phyloP scores from a whole-genome alignment of 352 stramenopile genomes.

The Pythium rishiriense region DNA sequence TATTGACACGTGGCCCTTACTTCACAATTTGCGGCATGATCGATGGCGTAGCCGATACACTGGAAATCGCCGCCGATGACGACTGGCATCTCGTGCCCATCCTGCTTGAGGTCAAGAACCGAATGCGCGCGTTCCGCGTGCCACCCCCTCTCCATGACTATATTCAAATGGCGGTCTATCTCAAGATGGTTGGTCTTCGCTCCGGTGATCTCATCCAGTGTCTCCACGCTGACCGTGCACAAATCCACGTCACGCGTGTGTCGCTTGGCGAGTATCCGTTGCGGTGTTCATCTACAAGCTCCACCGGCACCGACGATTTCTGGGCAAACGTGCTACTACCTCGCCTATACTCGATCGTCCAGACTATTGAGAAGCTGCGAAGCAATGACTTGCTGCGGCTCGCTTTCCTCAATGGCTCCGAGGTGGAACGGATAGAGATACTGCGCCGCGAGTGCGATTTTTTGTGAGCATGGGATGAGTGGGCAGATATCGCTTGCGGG shows the following conservation, averaged over 20 bases:
- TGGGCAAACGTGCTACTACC: conserved; percentile 69
- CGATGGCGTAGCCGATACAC: conserved; percentile 64
- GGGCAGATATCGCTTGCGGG: background rate
- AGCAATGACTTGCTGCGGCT: conserved; percentile 51
- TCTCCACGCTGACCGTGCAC: conserved; percentile 42
- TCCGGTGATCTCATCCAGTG: conserved; percentile 76
- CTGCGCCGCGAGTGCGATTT: conserved; percentile 58
- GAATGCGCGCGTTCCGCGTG: conserved; percentile 55
- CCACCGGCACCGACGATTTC: conserved; percentile 30
- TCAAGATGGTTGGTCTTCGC: conserved; percentile 72
- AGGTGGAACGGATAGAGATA: conserved; percentile 43
- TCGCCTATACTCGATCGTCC: conserved; percentile 53
- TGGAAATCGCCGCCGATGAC: conserved; percentile 54
- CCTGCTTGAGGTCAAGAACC: conserved; percentile 81
- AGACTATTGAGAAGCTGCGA: conserved; percentile 49
- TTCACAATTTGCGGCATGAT: conserved; percentile 85
- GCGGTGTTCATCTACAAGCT: background rate
- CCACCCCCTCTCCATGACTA: conserved; percentile 70
- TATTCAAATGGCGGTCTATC: conserved; percentile 80
- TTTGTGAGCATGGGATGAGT: conserved; percentile 30
- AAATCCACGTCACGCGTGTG: conserved; percentile 58
- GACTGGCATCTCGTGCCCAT: conserved; percentile 63
- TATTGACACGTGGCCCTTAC: conserved; percentile 15
- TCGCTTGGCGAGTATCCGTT: conserved; percentile 48
- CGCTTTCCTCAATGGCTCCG: conserved; percentile 60